phyloP scores from a whole-genome alignment of 2,329 filamentous ascomycete species.

The Diaporthe vexans region DNA sequence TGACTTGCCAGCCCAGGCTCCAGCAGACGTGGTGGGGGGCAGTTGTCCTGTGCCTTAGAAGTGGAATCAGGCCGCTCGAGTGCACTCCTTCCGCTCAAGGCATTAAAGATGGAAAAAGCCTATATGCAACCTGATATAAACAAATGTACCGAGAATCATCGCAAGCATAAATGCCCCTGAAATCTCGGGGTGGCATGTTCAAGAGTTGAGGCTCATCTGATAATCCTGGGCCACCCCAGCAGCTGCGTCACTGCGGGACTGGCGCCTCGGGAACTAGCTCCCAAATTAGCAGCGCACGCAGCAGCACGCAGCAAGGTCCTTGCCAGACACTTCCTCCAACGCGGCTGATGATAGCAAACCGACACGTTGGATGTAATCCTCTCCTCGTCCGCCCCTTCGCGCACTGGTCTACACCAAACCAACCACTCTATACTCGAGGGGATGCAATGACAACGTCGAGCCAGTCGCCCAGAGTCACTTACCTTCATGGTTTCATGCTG shows the following conservation, averaged over 20 bases:
- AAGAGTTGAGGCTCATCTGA: conserved; percentile 31
- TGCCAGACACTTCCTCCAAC: conserved; percentile 16
- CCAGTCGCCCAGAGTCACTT: conserved; percentile 29
- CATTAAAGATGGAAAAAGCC: too few relatives aligned
- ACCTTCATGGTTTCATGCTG: conserved; percentile 38
- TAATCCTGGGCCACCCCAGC: conserved; percentile 1
- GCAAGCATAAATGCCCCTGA: conserved; percentile 5
- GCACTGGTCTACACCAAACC: neutral
- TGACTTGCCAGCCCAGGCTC: neutral
- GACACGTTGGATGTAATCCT: conserved; percentile 31
- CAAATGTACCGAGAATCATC: neutral
- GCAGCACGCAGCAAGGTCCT: conserved; percentile 13
- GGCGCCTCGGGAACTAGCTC: conserved; percentile 26
- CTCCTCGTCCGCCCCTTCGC: neutral
- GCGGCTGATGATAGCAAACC: conserved; percentile 30
- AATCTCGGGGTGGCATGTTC: conserved; percentile 33
- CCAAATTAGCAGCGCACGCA: conserved; percentile 23
- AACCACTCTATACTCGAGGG: conserved; percentile 14
- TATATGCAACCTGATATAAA: neutral
- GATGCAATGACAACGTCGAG: conserved; percentile 38
- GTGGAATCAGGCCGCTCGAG: too few relatives aligned
- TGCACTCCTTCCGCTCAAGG: too few relatives aligned
- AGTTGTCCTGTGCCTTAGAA: neutral
- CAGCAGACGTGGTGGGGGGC: conserved; percentile 1
- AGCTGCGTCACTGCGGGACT: conserved; percentile 33